phyloP scores from a whole-genome alignment of 2,329 filamentous ascomycete species.

The Cadophora sp. region DNA sequence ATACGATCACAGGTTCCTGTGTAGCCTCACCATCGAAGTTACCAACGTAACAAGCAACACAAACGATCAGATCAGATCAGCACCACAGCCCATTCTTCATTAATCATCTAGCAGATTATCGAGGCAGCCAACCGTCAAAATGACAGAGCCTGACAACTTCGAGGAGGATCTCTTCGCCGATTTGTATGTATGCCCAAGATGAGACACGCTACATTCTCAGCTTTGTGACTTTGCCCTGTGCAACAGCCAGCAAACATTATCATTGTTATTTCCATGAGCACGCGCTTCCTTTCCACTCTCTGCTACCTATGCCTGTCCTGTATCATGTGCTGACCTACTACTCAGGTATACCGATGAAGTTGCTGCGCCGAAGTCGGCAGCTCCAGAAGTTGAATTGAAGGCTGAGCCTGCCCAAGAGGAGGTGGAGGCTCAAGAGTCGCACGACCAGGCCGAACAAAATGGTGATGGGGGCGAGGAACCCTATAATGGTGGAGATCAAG shows the following conservation, averaged over 20 bases:
- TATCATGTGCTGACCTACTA: not conserved
- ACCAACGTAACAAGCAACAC: not conserved
- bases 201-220: not conserved
- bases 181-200: slow-evolving; percentile 68
- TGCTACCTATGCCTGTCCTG: not conserved
- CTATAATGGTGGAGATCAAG: slow-evolving; percentile 52
- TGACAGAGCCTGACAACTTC: slow-evolving; percentile 82
- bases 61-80: not conserved
- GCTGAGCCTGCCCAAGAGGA: slow-evolving; percentile 40
- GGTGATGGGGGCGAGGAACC: slow-evolving; percentile 51
- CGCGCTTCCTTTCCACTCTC: not conserved
- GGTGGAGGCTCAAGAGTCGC: slow-evolving; percentile 36
- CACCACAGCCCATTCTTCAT: not conserved
- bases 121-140: slow-evolving; percentile 48
- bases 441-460: slow-evolving; percentile 45
- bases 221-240: not conserved
- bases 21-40: not conserved
- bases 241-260: slow-evolving; percentile 5
- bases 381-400: slow-evolving; percentile 42
- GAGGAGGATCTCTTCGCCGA: slow-evolving; percentile 97
- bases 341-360: slow-evolving; percentile 73
- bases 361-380: slow-evolving; percentile 50
- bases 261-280: not conserved
- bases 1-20: not conserved
- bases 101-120: slow-evolving; percentile 8